Conservation (phyloP, 768 basidiomycete genomes). For the Auricularia auricula-judae region DNA sequence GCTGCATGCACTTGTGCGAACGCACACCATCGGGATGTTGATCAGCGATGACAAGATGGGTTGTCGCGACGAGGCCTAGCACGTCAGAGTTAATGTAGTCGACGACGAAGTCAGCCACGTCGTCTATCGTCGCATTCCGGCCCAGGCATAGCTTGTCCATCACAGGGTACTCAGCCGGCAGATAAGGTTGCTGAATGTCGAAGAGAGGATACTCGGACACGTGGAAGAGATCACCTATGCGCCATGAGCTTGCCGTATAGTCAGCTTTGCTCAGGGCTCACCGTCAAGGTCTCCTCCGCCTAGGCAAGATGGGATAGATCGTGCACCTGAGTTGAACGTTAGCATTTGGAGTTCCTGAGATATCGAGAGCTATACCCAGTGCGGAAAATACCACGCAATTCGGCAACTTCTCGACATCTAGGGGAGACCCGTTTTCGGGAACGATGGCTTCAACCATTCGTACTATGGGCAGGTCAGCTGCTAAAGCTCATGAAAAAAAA, state of each 20-base stretch:
- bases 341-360: too few species aligned
- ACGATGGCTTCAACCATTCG: slow-evolving; percentile 53
- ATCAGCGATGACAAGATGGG: slow-evolving; percentile 36
- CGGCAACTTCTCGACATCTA: slow-evolving; percentile 35
- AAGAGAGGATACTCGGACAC: slow-evolving; percentile 46
- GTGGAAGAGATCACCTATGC: slow-evolving; percentile 50
- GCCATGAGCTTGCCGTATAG: neutral
- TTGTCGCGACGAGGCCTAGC: slow-evolving; percentile 50
- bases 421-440: slow-evolving; percentile 32
- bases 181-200: slow-evolving; percentile 25
- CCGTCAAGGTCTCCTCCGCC: slow-evolving; percentile 77
- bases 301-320: slow-evolving; percentile 58
- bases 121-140: slow-evolving; percentile 45
- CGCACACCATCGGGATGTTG: slow-evolving; percentile 43
- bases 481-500: neutral
- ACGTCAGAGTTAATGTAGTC: slow-evolving; percentile 80
- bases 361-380: neutral
- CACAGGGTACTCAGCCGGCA: slow-evolving; percentile 40
- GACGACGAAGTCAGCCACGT: slow-evolving; percentile 71
- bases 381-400: slow-evolving; percentile 23
- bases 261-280: slow-evolving; percentile 24
- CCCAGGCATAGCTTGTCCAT: slow-evolving; percentile 1
- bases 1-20: slow-evolving; percentile 41
- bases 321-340: slow-evolving; percentile 28
- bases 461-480: slow-evolving; percentile 14